Conservation (phyloP, 2,329 filamentous ascomycete species). For the Lachnellula cervina region DNA sequence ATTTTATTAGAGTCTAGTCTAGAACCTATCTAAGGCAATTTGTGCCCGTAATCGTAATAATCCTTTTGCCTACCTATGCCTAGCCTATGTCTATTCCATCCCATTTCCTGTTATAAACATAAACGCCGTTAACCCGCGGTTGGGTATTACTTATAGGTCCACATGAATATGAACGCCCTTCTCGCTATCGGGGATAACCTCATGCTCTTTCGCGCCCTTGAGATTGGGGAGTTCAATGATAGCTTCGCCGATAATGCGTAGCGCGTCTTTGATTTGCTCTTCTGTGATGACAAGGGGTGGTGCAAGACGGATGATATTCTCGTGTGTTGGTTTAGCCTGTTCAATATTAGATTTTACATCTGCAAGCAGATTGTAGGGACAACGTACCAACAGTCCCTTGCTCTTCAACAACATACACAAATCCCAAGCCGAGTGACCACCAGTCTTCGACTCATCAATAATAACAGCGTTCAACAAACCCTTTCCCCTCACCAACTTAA, state of each 20-base stretch:
- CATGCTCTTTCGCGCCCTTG: constrained; percentile 50
- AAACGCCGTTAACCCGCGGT: too few relatives aligned
- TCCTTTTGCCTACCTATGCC: too few relatives aligned
- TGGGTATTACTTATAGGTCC: constrained; percentile 42
- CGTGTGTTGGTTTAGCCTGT: constrained; percentile 95
- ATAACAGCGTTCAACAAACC: constrained; percentile 93
- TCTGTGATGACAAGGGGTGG: constrained; percentile 93
- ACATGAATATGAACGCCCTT: constrained; percentile 57
- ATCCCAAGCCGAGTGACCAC: constrained; percentile 90
- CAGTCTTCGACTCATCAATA: constrained; percentile 83
- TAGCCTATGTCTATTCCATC: too few relatives aligned
- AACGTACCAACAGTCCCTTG: constrained; percentile 83
- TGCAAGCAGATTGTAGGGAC: background rate
- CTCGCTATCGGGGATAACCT: constrained; percentile 53
- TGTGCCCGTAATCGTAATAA: too few relatives aligned
- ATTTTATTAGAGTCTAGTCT: too few relatives aligned
- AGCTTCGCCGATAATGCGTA: constrained; percentile 76
- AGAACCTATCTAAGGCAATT: too few relatives aligned
- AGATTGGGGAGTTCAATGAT: constrained; percentile 72
- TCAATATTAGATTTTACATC: constrained; percentile 10
- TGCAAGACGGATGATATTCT: constrained; percentile 98
- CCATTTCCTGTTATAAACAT: too few relatives aligned
- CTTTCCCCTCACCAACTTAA: constrained; percentile 82
- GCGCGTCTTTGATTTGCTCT: constrained; percentile 70
- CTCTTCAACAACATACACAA: constrained; percentile 91